Conservation (phyloP, 192 early-diverging fungal species). For the Coemansia sp. region DNA sequence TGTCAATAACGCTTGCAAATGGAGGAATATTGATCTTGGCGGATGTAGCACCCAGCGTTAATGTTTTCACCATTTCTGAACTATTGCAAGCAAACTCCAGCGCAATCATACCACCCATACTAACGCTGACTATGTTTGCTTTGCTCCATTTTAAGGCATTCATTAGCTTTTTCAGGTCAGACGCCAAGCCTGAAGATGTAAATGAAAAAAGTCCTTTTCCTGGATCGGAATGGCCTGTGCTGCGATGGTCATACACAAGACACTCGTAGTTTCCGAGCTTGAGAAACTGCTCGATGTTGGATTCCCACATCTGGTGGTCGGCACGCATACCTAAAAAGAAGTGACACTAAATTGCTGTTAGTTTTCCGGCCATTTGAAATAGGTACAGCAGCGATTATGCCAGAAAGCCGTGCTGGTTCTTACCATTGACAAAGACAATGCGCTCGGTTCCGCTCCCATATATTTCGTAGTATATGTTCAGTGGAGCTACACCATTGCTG, state of each 20-base stretch:
- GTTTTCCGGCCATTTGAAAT: too few species aligned
- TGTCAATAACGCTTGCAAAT: constrained; percentile 18
- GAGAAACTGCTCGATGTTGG: constrained; percentile 57
- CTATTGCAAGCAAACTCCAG: constrained; percentile 64
- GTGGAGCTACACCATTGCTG: background rate
- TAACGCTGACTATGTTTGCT: constrained; percentile 73
- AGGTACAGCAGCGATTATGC: too few species aligned
- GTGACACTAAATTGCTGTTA: too few species aligned
- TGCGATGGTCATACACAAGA: constrained; percentile 81
- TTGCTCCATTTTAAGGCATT: constrained; percentile 67
- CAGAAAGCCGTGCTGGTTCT: background rate
- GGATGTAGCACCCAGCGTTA: constrained; percentile 39
- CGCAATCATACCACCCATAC: constrained; percentile 86
- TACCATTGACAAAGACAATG: constrained; percentile 46
- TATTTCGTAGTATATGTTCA: constrained; percentile 47
- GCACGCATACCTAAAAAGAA: constrained; percentile 38
- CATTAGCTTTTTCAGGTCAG: constrained; percentile 66
- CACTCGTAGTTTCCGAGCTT: constrained; percentile 62
- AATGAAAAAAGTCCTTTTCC: background rate
- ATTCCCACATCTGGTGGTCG: constrained; percentile 49
- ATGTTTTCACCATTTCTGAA: constrained; percentile 58
- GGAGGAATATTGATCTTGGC: constrained; percentile 37
- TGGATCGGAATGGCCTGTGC: constrained; percentile 59
- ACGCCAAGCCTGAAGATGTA: constrained; percentile 40
- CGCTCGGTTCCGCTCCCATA: constrained; percentile 26